Percentiles rank a stretch among this genome's conserved stretches.
Evolutionary conservation across 1,139 yeast genomes (phyloP).

Genomic region (Keqinozyma sinolaborantium): DNA sequence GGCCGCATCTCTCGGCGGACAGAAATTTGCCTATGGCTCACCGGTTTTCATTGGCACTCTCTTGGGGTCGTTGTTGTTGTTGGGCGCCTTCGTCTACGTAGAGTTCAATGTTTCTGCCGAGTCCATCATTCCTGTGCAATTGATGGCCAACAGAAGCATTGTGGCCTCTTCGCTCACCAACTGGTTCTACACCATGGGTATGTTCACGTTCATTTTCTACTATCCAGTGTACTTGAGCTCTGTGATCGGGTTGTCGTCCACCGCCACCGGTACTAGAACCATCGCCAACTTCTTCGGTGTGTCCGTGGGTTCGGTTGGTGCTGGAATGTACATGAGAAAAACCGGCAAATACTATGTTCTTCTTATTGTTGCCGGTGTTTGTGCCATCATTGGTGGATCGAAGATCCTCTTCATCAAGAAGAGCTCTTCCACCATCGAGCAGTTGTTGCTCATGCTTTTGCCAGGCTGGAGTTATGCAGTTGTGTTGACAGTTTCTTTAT

Average conservation of each 20-base stretch:
- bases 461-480: slow-evolving; percentile 61
- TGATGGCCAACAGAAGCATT: slow-evolving; percentile 56
- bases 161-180: slow-evolving; percentile 63
- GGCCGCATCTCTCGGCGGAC: slow-evolving; percentile 71
- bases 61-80: slow-evolving; percentile 15
- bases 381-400: slow-evolving; percentile 45
- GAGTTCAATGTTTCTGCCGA: slow-evolving; percentile 57
- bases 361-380: slow-evolving; percentile 39
- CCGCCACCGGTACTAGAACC: slow-evolving; percentile 60
- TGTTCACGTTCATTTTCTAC: slow-evolving; percentile 54
- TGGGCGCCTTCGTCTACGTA: slow-evolving; percentile 40
- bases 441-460: slow-evolving; percentile 32
- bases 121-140: slow-evolving; percentile 63
- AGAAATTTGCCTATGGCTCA: slow-evolving; percentile 41
- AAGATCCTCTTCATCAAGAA: slow-evolving; percentile 35
- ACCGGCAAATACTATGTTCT: slow-evolving; percentile 66
- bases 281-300: slow-evolving; percentile 69
- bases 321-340: slow-evolving; percentile 65
- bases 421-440: slow-evolving; percentile 35
- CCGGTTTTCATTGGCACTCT: slow-evolving; percentile 27
- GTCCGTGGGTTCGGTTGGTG: slow-evolving; percentile 62
- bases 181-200: slow-evolving; percentile 60
- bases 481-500: slow-evolving; percentile 61
- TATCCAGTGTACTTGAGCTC: slow-evolving; percentile 63
- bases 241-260: slow-evolving; percentile 52